A percentile compares a stretch with the other conserved stretches of the same genome.
These are phyloP conservation scores for Glonium stellatum DNA, from an alignment of 495 filamentous ascomycete species.

Conservation along the genomic window DNA sequence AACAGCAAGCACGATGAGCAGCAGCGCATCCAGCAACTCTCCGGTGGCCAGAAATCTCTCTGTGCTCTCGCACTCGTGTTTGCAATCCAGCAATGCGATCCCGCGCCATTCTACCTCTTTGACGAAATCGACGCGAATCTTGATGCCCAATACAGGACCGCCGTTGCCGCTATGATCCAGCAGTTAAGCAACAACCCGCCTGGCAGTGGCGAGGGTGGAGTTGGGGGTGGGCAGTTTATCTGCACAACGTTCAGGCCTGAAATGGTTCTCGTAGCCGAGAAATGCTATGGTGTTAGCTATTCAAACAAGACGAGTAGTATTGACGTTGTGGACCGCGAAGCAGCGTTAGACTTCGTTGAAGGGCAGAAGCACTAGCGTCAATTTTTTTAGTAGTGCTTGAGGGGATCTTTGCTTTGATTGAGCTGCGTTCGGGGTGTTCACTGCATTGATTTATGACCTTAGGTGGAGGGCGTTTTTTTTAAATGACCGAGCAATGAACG, in stretches of 20 bases:
- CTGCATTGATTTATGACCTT: too few relatives aligned
- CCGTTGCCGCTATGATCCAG: slow-evolving; percentile 79
- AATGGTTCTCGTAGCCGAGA: slow-evolving; percentile 90
- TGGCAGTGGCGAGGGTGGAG: slow-evolving; percentile 9
- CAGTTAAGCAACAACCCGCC: slow-evolving; percentile 14
- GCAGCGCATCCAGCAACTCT: slow-evolving; percentile 93
- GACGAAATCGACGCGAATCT: slow-evolving; percentile 99
- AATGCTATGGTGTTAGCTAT: slow-evolving; percentile 96
- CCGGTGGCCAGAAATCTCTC: slow-evolving; percentile 95
- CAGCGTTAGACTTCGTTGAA: slow-evolving; percentile 89
- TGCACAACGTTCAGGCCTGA: slow-evolving; percentile 97
- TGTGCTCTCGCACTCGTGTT: slow-evolving; percentile 95
- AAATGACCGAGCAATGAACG: too few relatives aligned
- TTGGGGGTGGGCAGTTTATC: slow-evolving; percentile 47
- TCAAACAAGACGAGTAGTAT: slow-evolving; percentile 87
- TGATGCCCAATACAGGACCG: slow-evolving; percentile 93
- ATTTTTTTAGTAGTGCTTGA: too few relatives aligned
- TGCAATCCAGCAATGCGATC: slow-evolving; percentile 96
- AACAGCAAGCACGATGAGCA: slow-evolving; percentile 98
- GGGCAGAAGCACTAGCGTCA: neutral
- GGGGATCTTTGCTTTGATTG: too few relatives aligned
- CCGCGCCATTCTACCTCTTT: slow-evolving; percentile 97
- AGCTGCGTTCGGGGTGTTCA: too few relatives aligned
- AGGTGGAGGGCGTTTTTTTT: too few relatives aligned
- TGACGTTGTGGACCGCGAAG: slow-evolving; percentile 77